phyloP scores from a whole-genome alignment of 768 basidiomycete genomes.

The Lentinula raphanica region DNA sequence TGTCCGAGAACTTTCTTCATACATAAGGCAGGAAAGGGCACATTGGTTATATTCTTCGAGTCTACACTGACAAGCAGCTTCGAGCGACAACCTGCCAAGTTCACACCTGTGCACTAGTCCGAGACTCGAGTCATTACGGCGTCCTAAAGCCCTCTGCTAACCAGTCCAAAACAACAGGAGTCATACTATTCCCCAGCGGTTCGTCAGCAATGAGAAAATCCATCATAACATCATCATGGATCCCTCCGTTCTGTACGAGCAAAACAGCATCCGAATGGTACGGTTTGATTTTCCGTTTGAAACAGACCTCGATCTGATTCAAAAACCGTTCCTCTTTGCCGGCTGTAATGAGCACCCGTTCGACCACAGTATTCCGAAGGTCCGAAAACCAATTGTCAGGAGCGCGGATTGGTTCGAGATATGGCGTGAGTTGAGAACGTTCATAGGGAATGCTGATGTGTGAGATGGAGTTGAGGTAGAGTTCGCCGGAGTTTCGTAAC shows the following conservation, averaged over 20 bases:
- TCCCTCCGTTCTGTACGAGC: constrained; percentile 25
- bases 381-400: constrained; percentile 32
- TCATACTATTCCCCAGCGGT: neutral
- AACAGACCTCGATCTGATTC: constrained; percentile 22
- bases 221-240: constrained; percentile 32
- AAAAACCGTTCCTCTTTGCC: constrained; percentile 30
- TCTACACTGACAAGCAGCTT: no score
- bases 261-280: constrained; percentile 17
- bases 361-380: constrained; percentile 21
- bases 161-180: neutral
- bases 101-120: no score
- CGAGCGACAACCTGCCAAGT: no score
- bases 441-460: neutral
- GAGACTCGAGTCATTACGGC: no score
- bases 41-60: no score
- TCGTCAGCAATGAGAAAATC: constrained; percentile 13
- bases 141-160: neutral
- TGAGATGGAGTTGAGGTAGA: neutral
- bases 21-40: no score
- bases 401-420: constrained; percentile 24
- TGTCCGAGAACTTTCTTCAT: no score
- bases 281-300: neutral
- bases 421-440: constrained; percentile 10
- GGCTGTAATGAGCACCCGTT: constrained; percentile 30
- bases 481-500: constrained; percentile 17